Evolutionary conservation across 192 early-diverging fungal genomes (phyloP).

Genomic region (Coemansia guatemalensis): DNA sequence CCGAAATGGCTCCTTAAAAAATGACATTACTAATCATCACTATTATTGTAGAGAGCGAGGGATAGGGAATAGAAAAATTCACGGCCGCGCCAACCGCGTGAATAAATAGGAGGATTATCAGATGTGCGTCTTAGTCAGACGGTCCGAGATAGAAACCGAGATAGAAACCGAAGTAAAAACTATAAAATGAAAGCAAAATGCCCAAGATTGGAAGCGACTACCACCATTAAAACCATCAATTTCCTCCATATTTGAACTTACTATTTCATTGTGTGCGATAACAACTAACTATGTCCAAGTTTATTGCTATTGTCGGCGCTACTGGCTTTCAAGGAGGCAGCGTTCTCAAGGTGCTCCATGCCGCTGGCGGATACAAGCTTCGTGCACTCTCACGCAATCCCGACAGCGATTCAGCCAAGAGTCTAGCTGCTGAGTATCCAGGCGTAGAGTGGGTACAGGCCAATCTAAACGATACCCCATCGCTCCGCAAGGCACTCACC

Average conservation of each 20-base stretch:
- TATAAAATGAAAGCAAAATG: background rate
- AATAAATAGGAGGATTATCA: too few relatives aligned
- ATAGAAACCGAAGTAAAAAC: background rate
- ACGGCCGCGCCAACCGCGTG: too few relatives aligned
- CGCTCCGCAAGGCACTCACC: slow-evolving; percentile 26
- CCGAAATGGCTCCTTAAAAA: too few relatives aligned
- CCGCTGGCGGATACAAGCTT: slow-evolving; percentile 26
- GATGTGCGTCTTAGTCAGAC: too few relatives aligned
- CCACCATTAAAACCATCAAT: background rate
- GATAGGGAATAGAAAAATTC: too few relatives aligned
- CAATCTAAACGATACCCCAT: slow-evolving; percentile 21
- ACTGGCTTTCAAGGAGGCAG: slow-evolving; percentile 46
- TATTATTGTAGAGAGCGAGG: too few relatives aligned
- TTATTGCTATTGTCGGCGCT: slow-evolving; percentile 37
- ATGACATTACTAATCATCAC: too few relatives aligned
- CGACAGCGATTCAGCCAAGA: slow-evolving; percentile 8
- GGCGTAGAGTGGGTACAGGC: slow-evolving; percentile 25
- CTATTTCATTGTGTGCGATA: background rate
- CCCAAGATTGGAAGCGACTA: background rate
- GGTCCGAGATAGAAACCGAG: too few relatives aligned
- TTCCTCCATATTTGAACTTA: background rate
- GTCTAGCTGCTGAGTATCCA: slow-evolving; percentile 21
- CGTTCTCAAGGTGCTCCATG: slow-evolving; percentile 34
- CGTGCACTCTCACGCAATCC: slow-evolving; percentile 32
- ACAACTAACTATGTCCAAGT: slow-evolving; percentile 17